Conservation (phyloP, 306 rosid species). For the Medicago arabica region DNA sequence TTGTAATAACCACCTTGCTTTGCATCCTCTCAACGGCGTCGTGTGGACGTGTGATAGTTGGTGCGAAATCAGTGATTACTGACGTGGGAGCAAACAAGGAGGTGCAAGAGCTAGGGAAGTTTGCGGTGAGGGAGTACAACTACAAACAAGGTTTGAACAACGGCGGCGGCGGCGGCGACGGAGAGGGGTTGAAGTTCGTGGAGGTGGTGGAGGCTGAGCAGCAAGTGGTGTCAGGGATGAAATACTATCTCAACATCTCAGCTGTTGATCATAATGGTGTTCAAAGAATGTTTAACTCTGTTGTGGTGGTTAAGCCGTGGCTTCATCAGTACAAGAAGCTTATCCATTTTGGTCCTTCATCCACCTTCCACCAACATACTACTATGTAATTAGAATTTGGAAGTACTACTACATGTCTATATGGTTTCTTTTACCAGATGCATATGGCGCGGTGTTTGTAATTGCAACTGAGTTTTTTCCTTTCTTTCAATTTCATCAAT, state of each 20-base stretch:
- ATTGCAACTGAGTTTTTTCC: slow-evolving; percentile 30
- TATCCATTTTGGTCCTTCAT: slow-evolving; percentile 60
- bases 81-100: slow-evolving; percentile 67
- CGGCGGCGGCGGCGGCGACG: slow-evolving; percentile 26
- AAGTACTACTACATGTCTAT: not conserved
- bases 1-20: slow-evolving; percentile 32
- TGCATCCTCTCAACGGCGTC: slow-evolving; percentile 27
- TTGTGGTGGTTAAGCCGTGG: slow-evolving; percentile 82
- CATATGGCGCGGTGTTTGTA: slow-evolving; percentile 34
- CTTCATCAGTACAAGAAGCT: slow-evolving; percentile 51
- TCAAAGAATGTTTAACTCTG: slow-evolving; percentile 52
- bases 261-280: slow-evolving; percentile 47
- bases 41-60: slow-evolving; percentile 50
- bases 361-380: not conserved
- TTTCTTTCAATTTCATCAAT: not conserved
- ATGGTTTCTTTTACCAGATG: not conserved
- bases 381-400: not conserved
- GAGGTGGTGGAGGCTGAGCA: slow-evolving; percentile 77
- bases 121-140: slow-evolving; percentile 80
- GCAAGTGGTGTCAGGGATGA: slow-evolving; percentile 80
- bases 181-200: slow-evolving; percentile 47
- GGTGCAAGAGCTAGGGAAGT: slow-evolving; percentile 75
- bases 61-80: slow-evolving; percentile 52
- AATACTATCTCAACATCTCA: slow-evolving; percentile 62
- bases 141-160: not conserved